These are phyloP conservation scores for Daldinia childiae DNA, from an alignment of 495 filamentous ascomycete genomes.

Conservation along the genomic window DNA sequence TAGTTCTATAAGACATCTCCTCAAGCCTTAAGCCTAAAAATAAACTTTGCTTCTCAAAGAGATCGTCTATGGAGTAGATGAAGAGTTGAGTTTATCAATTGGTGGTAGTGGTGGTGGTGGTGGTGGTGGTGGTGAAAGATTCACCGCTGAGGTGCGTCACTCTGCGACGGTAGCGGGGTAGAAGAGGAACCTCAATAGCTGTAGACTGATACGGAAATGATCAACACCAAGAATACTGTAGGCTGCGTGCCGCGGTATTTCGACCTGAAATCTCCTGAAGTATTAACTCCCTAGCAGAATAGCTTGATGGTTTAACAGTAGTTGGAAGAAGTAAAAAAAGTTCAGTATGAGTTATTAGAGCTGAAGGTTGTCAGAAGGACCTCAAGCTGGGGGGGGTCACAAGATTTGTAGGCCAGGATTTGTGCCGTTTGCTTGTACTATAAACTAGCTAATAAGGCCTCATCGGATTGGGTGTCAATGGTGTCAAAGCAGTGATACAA, in stretches of 20 bases:
- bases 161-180: constrained; percentile 43
- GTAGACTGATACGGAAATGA: constrained; percentile 33
- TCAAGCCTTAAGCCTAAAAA: constrained; percentile 13
- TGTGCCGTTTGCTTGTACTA: constrained; percentile 21
- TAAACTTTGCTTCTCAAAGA: constrained; percentile 13
- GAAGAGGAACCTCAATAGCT: constrained; percentile 33
- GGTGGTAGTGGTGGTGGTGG: background rate
- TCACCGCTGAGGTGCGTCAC: constrained; percentile 42
- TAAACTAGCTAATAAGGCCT: constrained; percentile 26
- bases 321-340: constrained; percentile 24
- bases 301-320: constrained; percentile 17
- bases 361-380: constrained; percentile 37
- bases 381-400: constrained; percentile 45
- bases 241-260: constrained; percentile 14
- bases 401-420: constrained; percentile 48
- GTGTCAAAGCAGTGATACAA: constrained; percentile 22
- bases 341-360: constrained; percentile 15
- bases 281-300: constrained; percentile 4
- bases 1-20: constrained; percentile 45
- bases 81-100: constrained; percentile 34
- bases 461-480: constrained; percentile 35
- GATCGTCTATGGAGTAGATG: constrained; percentile 18
- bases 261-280: constrained; percentile 4
- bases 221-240: constrained; percentile 22
- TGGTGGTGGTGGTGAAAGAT: constrained; percentile 17